Base-by-base conservation (phyloP, 148 eudicot species). In the Oxyria digyna region DNA sequence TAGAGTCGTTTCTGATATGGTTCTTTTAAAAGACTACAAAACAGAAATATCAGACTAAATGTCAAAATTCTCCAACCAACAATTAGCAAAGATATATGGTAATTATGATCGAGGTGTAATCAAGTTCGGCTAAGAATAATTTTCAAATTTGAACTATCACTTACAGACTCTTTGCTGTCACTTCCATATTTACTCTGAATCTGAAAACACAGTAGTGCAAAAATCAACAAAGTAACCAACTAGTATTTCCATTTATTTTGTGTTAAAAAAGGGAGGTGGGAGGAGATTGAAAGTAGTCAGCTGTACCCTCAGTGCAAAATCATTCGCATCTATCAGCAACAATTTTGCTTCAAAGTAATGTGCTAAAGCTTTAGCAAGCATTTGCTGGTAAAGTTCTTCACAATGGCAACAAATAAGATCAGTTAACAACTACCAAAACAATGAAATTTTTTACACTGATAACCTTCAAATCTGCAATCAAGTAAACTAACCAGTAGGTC, bases 361-460 rank as follows among this genome's bases (percentile, higher is more conserved):
- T 10, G 98, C 95, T 65, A 93, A 77, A 31, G 98, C 98, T 81
- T 88, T 90, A 0, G 91, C 98, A 72, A 93, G 96, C 96, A 87
- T 86, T 83, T 93, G 96, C 74, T 93, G 98, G 75, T 90, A 93
- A 32, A 80, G 82, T 82, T 93, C 98, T 93, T 76, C 67, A 77
- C 73, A 68, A 77, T 26, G 68, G 17, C 37, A 15, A 21, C 27
- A 67, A n/a, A 59, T 31, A 0, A 52, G 59, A 62, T 55, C 37
- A 23, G 43, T 42, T 32, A 55, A 55, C 9, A 70, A 13, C 37
- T 29, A 14, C 38, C 38, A 59, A 27, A 31, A 2, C 31, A 15
- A 29, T 59, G 38, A 6, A 0, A 10, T 14, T 27, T 59, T 31
- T 29, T 1, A 29, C 37, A 15, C 31, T 29, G 38, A 27, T 29